phyloP scores from a whole-genome alignment of 2,329 filamentous ascomycete genomes.

The Fonsecaea erecta region DNA sequence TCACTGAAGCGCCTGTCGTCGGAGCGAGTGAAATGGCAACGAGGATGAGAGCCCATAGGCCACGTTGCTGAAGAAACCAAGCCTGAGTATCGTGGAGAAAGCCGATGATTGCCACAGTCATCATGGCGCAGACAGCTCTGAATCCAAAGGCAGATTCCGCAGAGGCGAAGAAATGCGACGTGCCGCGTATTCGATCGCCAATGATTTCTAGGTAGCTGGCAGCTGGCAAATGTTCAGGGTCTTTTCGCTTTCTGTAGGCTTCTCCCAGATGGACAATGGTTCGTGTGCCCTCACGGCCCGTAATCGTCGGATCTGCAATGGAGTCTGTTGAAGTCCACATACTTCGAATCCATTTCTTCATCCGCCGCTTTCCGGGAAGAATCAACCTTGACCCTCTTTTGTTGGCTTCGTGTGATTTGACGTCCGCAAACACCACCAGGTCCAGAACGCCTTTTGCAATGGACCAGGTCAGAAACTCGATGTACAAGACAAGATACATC shows the following conservation, averaged over 20 bases:
- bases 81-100: slow-evolving; percentile 8
- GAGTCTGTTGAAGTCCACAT: not conserved
- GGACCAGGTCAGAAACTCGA: slow-evolving; percentile 2
- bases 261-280: not conserved
- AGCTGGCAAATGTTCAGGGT: slow-evolving; percentile 74
- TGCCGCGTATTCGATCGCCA: slow-evolving; percentile 63
- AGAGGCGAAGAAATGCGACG: slow-evolving; percentile 66
- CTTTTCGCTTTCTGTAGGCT: slow-evolving; percentile 39
- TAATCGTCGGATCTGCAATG: not conserved
- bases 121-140: slow-evolving; percentile 18
- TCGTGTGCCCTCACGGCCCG: not conserved
- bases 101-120: slow-evolving; percentile 21
- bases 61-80: slow-evolving; percentile 17
- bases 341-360: slow-evolving; percentile 1
- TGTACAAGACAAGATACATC: slow-evolving; percentile 1
- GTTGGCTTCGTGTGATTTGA: not conserved
- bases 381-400: not conserved
- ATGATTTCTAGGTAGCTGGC: slow-evolving; percentile 62
- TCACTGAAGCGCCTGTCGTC: slow-evolving; percentile 10
- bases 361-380: not conserved
- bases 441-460: not conserved
- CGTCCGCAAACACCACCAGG: not conserved
- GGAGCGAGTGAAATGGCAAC: slow-evolving; percentile 13
- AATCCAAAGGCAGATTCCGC: slow-evolving; percentile 56
- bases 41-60: slow-evolving; percentile 18